Conservation (phyloP, 495 filamentous ascomycete genomes). For the Daldinia childiae region DNA sequence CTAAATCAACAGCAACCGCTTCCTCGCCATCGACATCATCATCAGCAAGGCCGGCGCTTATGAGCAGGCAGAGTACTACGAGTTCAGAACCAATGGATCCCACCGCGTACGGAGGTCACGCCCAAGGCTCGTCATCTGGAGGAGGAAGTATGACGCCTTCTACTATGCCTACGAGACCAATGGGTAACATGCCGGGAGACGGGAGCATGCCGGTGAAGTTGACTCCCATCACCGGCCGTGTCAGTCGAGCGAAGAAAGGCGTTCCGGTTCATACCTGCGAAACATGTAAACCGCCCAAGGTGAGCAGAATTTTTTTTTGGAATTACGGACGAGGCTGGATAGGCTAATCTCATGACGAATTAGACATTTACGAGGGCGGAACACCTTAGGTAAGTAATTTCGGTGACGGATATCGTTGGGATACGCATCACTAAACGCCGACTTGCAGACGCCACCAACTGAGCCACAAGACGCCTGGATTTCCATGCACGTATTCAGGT, state of each 20-base stretch:
- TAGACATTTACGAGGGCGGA: constrained; percentile 87
- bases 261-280: constrained; percentile 81
- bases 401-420: neutral
- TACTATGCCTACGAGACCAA: constrained; percentile 52
- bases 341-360: constrained; percentile 29
- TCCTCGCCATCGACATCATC: constrained; percentile 34
- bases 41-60: constrained; percentile 47
- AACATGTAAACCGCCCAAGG: constrained; percentile 69
- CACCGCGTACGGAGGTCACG: constrained; percentile 40
- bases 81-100: constrained; percentile 60
- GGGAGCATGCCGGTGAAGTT: constrained; percentile 59
- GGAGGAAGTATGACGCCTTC: constrained; percentile 45
- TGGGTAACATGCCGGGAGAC: constrained; percentile 46
- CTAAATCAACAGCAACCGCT: constrained; percentile 39
- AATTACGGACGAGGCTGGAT: neutral
- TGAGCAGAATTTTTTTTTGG: constrained; percentile 46
- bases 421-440: constrained; percentile 33
- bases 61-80: constrained; percentile 53
- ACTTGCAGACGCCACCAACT: constrained; percentile 80
- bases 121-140: constrained; percentile 45
- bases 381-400: constrained; percentile 71
- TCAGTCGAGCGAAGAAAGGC: constrained; percentile 86
- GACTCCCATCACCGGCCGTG: constrained; percentile 77
- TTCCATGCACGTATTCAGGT: constrained; percentile 68
- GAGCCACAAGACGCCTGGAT: constrained; percentile 79